phyloP scores from a whole-genome alignment of 352 stramenopile species.

The Globisporangium echinulatum region DNA sequence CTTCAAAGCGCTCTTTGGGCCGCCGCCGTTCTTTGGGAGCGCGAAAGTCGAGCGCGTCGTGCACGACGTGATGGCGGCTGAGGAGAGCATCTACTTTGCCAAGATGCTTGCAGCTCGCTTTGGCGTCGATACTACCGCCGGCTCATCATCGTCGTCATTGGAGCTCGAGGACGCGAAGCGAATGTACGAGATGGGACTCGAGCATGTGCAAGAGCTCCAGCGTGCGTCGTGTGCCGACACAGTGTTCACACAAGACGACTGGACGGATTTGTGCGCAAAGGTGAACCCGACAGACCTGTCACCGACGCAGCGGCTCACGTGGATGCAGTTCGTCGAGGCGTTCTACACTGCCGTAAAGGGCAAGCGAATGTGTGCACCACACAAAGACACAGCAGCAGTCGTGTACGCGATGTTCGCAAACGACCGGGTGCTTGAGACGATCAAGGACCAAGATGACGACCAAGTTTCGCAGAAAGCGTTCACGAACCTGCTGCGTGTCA shows the following conservation, averaged over 20 bases:
- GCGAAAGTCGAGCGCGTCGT: constrained; percentile 31
- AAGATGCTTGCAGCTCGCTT: constrained; percentile 34
- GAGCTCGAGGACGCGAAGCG: too few species aligned
- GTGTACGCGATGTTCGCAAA: constrained; percentile 46
- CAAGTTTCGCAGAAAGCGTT: constrained; percentile 37
- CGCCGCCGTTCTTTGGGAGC: constrained; percentile 48
- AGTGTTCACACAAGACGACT: constrained; percentile 18
- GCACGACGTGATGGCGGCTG: constrained; percentile 30
- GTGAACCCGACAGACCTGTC: constrained; percentile 13
- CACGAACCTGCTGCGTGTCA: constrained; percentile 38
- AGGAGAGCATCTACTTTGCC: constrained; percentile 39
- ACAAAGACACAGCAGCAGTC: constrained; percentile 23
- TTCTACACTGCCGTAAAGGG: constrained; percentile 24
- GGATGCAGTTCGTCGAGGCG: constrained; percentile 39
- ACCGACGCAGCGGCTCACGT: constrained; percentile 16
- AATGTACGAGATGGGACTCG: constrained; percentile 14
- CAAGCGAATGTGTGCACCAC: constrained; percentile 25
- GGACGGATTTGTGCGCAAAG: constrained; percentile 30
- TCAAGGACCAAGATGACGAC: constrained; percentile 26
- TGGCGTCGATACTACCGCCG: constrained; percentile 10
- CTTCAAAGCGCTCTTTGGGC: constrained; percentile 54
- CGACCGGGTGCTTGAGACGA: constrained; percentile 33
- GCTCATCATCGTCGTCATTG: too few species aligned
- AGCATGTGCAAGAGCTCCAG: constrained; percentile 30
- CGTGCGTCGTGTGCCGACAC: constrained; percentile 22